Base-by-base conservation (phyloP, 495 filamentous ascomycete species). In the Trypethelium eluteriae region DNA sequence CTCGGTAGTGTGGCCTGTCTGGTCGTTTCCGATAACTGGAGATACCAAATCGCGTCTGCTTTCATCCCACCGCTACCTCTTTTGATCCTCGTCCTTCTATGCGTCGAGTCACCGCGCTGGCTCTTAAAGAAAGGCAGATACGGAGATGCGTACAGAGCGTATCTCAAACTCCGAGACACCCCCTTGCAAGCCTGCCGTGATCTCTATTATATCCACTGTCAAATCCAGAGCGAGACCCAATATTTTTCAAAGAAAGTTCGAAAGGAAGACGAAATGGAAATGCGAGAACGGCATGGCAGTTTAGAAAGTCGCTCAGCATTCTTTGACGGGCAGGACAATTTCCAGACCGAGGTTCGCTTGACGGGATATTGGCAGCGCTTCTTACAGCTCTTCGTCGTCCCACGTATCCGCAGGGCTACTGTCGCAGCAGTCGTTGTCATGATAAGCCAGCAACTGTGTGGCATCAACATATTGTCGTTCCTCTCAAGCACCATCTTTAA, bases 371-470 rank as follows among this genome's bases (percentile, higher is more conserved):
- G 79, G 67, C 79, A 76, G 7, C 81, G 86, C 32, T 86, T 86
- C 69, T 81, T 84, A 36, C 89, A 94, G 78, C 66, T 76, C 10
- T 89, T 90, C 71, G 87, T 84, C 12, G 84, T 90, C 66, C 85
- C 87, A 18, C 86, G 88, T 44, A 76, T 88, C 53, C 82, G 87
- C 36, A 82, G 88, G 64, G 88, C 88, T 7, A 88, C 84, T n/a
- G 77, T 85, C 39, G 88, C 87, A 25, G 85, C 83, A 0, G 81
- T 80, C 66, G 78, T 82, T 1, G 87, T 91, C 62, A 90, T 90
- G 84, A 81, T 90, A 69, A 84, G 82, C 2, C 85, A 87, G 72
- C 91, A 96, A 76, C 90, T 95, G 86, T 94, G 90, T 74, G 89
- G 89, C 67, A 89, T 72, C 39, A 65, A 65, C 62, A 39, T 64